These are phyloP conservation scores for Cyclotella sp. DNA, from an alignment of 108 stramenopile genomes.

Conservation along the genomic window DNA sequence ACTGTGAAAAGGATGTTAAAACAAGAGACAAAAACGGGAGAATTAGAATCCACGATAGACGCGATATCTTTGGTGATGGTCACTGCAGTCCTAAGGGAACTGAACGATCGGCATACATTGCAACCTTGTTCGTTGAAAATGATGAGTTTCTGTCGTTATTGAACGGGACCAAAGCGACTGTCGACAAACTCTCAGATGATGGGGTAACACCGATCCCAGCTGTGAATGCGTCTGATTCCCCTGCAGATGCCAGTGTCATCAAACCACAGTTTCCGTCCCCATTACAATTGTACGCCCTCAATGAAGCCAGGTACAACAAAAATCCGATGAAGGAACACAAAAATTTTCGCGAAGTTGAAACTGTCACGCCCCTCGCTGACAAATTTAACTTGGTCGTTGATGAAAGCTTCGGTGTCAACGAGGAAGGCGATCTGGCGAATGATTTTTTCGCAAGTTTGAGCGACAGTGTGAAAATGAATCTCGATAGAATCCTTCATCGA, in stretches of 20 bases:
- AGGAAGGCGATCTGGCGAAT: slow-evolving; percentile 38
- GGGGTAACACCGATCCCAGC: slow-evolving; percentile 15
- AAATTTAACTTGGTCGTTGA: slow-evolving; percentile 44
- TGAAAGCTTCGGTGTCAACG: slow-evolving; percentile 46
- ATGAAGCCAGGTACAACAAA: slow-evolving; percentile 21
- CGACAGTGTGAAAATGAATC: slow-evolving; percentile 30
- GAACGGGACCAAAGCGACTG: neutral
- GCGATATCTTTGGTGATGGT: slow-evolving; percentile 33
- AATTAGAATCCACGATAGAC: slow-evolving; percentile 11
- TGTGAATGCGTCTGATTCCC: slow-evolving; percentile 1
- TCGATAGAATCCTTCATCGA: neutral
- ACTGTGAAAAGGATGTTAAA: slow-evolving; percentile 45
- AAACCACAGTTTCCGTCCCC: slow-evolving; percentile 47
- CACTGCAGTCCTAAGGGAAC: slow-evolving; percentile 44
- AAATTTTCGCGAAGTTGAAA: slow-evolving; percentile 50
- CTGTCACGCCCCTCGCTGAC: slow-evolving; percentile 31
- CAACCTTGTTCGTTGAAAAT: slow-evolving; percentile 44
- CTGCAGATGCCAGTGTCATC: neutral
- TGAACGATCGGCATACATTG: slow-evolving; percentile 41
- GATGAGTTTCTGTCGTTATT: slow-evolving; percentile 17
- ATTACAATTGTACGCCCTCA: slow-evolving; percentile 40
- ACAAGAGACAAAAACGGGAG: slow-evolving; percentile 13
- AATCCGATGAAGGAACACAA: slow-evolving; percentile 23
- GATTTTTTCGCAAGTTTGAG: slow-evolving; percentile 41
- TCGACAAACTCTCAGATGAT: neutral